These are phyloP conservation scores for Magnaporthiopsis incrustans DNA, from an alignment of 2,329 filamentous ascomycete species.

Conservation along the genomic window DNA sequence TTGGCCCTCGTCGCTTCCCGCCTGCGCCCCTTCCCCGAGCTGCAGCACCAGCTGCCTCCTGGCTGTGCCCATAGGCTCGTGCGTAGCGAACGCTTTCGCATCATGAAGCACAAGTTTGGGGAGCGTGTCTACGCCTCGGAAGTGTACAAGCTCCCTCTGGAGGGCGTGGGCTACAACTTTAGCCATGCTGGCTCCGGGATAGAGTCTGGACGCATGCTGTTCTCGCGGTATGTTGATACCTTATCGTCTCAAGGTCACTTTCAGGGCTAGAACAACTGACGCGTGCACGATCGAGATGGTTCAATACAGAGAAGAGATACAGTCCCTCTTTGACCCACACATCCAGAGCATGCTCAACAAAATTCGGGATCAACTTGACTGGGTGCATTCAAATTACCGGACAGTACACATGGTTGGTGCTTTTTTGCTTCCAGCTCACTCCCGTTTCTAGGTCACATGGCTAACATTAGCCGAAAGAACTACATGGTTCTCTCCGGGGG, in stretches of 20 bases:
- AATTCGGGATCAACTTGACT: constrained; percentile 32
- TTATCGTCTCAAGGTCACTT: background rate
- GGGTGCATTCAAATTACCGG: constrained; percentile 23
- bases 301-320: constrained; percentile 24
- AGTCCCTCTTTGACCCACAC: constrained; percentile 34
- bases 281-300: background rate
- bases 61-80: background rate
- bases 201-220: background rate
- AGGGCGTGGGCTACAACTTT: background rate
- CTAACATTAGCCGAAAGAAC: constrained; percentile 18
- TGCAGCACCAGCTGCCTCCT: background rate
- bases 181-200: background rate
- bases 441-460: background rate
- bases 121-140: background rate
- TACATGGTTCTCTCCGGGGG: constrained; percentile 38
- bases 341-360: constrained; percentile 29
- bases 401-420: constrained; percentile 25
- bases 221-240: background rate
- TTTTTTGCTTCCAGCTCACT: background rate
- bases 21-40: background rate
- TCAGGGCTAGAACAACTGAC: background rate
- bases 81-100: background rate
- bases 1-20: constrained; percentile 28
- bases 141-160: background rate
- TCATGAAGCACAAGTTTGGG: background rate